Evolutionary conservation across 2,329 filamentous ascomycete genomes (phyloP).

Genomic region (Colletotrichum higginsianum): DNA sequence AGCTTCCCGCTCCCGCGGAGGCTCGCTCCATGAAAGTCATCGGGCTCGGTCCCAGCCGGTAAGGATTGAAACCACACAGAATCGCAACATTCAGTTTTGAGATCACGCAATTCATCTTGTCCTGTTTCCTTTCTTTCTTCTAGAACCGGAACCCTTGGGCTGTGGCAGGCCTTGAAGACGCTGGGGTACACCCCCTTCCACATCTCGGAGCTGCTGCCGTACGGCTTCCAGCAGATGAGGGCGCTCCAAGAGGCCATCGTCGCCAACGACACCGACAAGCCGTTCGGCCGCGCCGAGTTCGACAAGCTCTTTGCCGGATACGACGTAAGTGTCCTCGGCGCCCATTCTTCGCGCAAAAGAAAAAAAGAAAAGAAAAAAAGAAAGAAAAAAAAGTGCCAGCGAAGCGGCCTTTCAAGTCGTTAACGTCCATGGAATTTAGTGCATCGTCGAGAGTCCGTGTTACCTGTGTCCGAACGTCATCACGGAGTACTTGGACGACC

Average conservation of each 20-base stretch:
- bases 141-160: constrained; percentile 55
- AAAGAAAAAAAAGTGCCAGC: no score
- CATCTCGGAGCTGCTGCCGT: constrained; percentile 50
- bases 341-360: no score
- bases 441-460: constrained; percentile 41
- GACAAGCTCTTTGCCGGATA: constrained; percentile 58
- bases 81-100: background rate
- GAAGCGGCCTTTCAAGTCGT: no score
- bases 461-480: constrained; percentile 51
- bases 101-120: background rate
- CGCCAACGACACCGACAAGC: constrained; percentile 46
- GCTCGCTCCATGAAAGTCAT: constrained; percentile 33
- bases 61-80: background rate
- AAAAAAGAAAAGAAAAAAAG: no score
- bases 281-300: constrained; percentile 54
- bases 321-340: constrained; percentile 45
- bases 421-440: background rate
- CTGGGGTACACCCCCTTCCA: constrained; percentile 57
- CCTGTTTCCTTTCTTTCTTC: no score
- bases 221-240: constrained; percentile 46
- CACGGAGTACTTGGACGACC: constrained; percentile 47
- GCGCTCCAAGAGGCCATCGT: constrained; percentile 50
- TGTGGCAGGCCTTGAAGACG: constrained; percentile 53
- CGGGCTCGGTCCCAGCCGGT: constrained; percentile 38
- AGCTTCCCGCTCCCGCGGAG: constrained; percentile 28